Conservation (phyloP, 305 asterid genomes). For the Fraxinus dipetala region DNA sequence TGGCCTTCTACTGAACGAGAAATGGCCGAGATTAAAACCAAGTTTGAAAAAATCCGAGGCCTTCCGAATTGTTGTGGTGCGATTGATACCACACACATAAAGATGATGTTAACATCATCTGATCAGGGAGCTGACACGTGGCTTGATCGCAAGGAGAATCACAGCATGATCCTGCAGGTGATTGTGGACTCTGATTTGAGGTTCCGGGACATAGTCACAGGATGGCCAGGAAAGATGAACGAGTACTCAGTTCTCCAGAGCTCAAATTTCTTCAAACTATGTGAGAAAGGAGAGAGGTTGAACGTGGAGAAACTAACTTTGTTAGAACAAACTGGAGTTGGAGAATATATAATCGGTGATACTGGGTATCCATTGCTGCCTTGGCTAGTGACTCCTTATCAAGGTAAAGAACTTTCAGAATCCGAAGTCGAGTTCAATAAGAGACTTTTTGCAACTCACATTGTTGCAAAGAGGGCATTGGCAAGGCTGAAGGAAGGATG, state of each 20-base stretch:
- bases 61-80: constrained; percentile 90
- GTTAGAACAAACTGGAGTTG: constrained; percentile 35
- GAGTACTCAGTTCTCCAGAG: constrained; percentile 51
- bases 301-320: constrained; percentile 36
- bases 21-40: constrained; percentile 37
- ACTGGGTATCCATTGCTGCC: constrained; percentile 65
- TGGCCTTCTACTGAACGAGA: constrained; percentile 67
- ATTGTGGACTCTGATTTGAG: constrained; percentile 67
- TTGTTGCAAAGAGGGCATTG: constrained; percentile 59
- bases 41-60: constrained; percentile 63
- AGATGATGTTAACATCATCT: constrained; percentile 68
- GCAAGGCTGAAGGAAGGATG: constrained; percentile 68
- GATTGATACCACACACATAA: constrained; percentile 64
- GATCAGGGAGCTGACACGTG: constrained; percentile 62
- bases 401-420: constrained; percentile 41
- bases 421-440: constrained; percentile 51
- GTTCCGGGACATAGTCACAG: constrained; percentile 64
- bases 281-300: constrained; percentile 55
- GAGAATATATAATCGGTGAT: constrained; percentile 70
- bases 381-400: constrained; percentile 83
- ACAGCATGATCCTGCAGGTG: constrained; percentile 85
- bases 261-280: constrained; percentile 49
- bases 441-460: constrained; percentile 49
- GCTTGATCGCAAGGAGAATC: constrained; percentile 59
- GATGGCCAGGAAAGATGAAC: constrained; percentile 78